phyloP scores from a whole-genome alignment of 1,284 basidiomycete species.

The Ceratobasidium sp. region DNA sequence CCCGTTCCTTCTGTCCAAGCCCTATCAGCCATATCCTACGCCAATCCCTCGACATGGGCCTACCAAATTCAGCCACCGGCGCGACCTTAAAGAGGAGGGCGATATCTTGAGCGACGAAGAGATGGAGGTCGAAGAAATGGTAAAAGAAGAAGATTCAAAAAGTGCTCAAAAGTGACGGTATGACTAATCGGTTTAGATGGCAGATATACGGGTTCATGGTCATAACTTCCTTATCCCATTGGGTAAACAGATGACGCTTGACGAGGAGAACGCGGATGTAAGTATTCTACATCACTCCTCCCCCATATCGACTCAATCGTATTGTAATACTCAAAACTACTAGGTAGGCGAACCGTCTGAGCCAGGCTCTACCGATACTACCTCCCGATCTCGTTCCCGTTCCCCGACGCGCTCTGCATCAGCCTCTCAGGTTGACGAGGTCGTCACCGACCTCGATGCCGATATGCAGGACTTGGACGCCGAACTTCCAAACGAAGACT shows the following conservation, averaged over 20 bases:
- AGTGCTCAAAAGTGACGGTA: background rate
- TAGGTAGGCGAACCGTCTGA: constrained; percentile 38
- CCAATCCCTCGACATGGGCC: constrained; percentile 61
- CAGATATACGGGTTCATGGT: constrained; percentile 54
- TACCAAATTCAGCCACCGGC: constrained; percentile 61
- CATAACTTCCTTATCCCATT: constrained; percentile 75
- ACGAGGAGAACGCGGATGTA: constrained; percentile 86
- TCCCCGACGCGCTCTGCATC: constrained; percentile 50
- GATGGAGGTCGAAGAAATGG: constrained; percentile 76
- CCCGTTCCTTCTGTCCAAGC: constrained; percentile 70
- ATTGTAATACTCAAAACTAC: background rate
- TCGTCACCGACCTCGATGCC: constrained; percentile 45
- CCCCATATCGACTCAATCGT: no score
- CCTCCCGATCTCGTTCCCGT: constrained; percentile 25
- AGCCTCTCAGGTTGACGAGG: constrained; percentile 50
- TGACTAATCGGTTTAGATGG: constrained; percentile 19
- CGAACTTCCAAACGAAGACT: constrained; percentile 22
- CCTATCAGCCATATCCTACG: constrained; percentile 72
- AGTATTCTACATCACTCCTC: constrained; percentile 52
- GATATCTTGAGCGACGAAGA: constrained; percentile 89
- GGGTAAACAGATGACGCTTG: constrained; percentile 73
- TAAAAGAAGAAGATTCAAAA: constrained; percentile 50
- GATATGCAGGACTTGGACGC: constrained; percentile 43
- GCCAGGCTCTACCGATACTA: constrained; percentile 21
- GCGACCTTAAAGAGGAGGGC: constrained; percentile 80